Evolutionary conservation across 1,284 basidiomycete species (phyloP).

Genomic region (Puccinia brachypodii): DNA sequence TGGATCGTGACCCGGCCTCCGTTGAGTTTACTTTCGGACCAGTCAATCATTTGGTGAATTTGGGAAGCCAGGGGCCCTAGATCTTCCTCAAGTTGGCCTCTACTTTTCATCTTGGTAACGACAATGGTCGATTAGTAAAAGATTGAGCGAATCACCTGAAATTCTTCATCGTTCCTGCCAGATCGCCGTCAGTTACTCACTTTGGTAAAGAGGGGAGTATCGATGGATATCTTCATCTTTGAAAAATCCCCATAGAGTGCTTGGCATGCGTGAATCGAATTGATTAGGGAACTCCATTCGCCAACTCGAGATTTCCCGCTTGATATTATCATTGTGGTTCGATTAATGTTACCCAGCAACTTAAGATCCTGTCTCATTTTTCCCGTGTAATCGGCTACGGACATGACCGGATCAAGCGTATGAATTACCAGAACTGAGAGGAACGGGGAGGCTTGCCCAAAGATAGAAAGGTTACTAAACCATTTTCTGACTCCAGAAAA

Average conservation of each 20-base stretch:
- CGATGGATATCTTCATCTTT: neutral
- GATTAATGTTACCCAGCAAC: constrained; percentile 9
- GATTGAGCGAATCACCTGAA: neutral
- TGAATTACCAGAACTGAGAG: neutral
- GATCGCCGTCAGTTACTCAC: neutral
- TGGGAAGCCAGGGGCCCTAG: constrained; percentile 18
- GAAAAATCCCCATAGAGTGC: constrained; percentile 24
- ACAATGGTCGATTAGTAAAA: neutral
- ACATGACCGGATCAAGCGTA: neutral
- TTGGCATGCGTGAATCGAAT: constrained; percentile 24
- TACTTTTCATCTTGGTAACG: constrained; percentile 1
- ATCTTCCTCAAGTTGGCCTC: neutral
- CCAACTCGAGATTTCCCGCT: constrained; percentile 45
- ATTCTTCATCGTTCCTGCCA: neutral
- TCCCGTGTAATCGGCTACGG: constrained; percentile 19
- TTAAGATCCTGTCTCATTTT: constrained; percentile 40
- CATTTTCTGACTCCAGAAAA: constrained; percentile 36
- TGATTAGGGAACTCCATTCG: constrained; percentile 33
- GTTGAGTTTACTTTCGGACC: constrained; percentile 44
- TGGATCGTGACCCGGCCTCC: constrained; percentile 20
- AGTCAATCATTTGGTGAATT: constrained; percentile 39
- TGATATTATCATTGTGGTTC: constrained; percentile 36
- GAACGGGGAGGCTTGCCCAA: neutral
- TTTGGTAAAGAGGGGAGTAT: constrained; percentile 19
- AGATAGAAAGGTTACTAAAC: neutral